Percentiles rank a stretch among this genome's conserved stretches.
Evolutionary conservation across 306 rosid genomes (phyloP).

Genomic region (Pueraria montana): DNA sequence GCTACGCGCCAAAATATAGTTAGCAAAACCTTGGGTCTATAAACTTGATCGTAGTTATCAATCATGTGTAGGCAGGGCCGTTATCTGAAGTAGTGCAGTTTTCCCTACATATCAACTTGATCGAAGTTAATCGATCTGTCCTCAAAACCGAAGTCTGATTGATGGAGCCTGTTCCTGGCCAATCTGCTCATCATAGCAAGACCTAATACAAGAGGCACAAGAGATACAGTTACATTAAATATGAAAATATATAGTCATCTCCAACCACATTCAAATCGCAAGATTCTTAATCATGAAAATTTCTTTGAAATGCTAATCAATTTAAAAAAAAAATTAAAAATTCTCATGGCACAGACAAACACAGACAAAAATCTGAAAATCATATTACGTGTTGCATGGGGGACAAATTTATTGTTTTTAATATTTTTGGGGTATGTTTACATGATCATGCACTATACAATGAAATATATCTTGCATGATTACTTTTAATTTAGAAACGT

Average conservation of each 20-base stretch:
- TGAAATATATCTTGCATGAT: not conserved
- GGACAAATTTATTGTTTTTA: not conserved
- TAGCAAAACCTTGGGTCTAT: slow-evolving; percentile 22
- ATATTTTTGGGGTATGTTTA: not conserved
- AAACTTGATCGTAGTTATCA: not conserved
- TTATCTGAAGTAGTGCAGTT: slow-evolving; percentile 25
- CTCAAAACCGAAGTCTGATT: slow-evolving; percentile 63
- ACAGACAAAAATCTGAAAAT: not conserved
- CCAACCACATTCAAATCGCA: not conserved
- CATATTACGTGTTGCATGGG: not conserved
- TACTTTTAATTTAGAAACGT: not conserved
- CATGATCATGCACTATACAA: not conserved
- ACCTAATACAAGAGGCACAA: slow-evolving; percentile 59
- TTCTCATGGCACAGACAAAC: not conserved
- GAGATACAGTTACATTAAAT: slow-evolving; percentile 14
- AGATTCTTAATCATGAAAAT: not conserved
- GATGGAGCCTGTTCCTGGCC: slow-evolving; percentile 70
- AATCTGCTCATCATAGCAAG: slow-evolving; percentile 85
- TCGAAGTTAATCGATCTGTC: slow-evolving; percentile 77
- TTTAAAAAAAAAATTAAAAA: not conserved
- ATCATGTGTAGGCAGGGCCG: not conserved
- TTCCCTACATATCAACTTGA: slow-evolving; percentile 59
- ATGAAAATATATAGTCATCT: slow-evolving; percentile 3
- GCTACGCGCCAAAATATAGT: slow-evolving; percentile 32
- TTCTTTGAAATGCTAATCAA: not conserved